Conservation (phyloP, 73 alveolate genomes). For the Paramecium primaurelia region DNA sequence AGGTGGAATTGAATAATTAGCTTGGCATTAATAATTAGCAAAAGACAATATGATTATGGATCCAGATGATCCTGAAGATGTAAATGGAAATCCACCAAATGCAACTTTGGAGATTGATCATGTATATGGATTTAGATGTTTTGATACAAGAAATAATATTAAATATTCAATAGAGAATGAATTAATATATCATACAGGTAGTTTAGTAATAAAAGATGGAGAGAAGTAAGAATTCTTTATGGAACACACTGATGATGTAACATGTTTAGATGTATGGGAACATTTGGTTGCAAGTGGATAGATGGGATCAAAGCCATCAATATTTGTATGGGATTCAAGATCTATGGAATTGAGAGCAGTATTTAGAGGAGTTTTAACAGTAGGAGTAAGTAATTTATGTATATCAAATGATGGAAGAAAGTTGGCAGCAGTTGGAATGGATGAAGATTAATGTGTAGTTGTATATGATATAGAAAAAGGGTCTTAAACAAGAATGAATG, state of each 20-base stretch:
- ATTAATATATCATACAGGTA: conserved; percentile 94
- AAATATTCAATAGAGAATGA: conserved; percentile 71
- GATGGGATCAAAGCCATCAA: conserved; percentile 91
- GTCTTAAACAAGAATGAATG: conserved; percentile 65
- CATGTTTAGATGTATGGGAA: conserved; percentile 86
- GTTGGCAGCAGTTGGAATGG: conserved; percentile 20
- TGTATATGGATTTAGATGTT: conserved; percentile 98
- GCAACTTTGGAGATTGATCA: conserved; percentile 91
- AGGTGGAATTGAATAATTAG: conserved; percentile 53
- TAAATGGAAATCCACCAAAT: conserved; percentile 93
- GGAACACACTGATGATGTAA: conserved; percentile 96
- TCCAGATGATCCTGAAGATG: conserved; percentile 60
- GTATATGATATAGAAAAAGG: conserved; percentile 87
- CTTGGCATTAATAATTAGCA: conserved; percentile 50
- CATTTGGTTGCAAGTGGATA: conserved; percentile 88
- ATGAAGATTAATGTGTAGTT: conserved; percentile 77
- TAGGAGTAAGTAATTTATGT: conserved; percentile 72
- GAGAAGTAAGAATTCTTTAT: conserved; percentile 78
- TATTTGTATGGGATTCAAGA: conserved; percentile 91
- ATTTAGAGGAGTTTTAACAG: conserved; percentile 82
- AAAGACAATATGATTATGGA: conserved; percentile 72
- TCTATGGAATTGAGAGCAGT: conserved; percentile 83
- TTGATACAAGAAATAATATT: conserved; percentile 94
- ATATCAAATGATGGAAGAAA: conserved; percentile 4
- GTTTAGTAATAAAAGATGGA: conserved; percentile 82